Evolutionary conservation across 225 moss, liverwort and hornwort genomes (phyloP).

Genomic region (Ulota crispa): DNA sequence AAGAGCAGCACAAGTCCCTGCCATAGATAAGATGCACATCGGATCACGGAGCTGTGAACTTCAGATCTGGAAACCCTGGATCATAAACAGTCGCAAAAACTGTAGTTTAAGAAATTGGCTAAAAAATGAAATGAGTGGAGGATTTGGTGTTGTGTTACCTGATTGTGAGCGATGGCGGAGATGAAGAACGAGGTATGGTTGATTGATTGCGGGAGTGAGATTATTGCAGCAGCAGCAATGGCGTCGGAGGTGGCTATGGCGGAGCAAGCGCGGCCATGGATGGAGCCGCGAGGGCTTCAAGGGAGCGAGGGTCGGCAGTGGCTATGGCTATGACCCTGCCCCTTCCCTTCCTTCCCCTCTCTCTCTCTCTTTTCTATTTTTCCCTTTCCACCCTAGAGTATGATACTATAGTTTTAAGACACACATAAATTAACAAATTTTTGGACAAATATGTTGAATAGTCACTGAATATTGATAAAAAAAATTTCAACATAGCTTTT

Average conservation of each 20-base stretch:
- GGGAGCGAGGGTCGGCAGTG: background rate
- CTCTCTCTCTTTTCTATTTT: no score
- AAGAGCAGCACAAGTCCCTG: background rate
- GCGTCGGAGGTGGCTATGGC: background rate
- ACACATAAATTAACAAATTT: no score
- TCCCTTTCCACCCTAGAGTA: no score
- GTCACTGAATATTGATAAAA: no score
- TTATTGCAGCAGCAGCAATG: no score
- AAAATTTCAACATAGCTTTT: no score
- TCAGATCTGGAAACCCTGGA: constrained; percentile 23
- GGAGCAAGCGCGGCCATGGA: background rate
- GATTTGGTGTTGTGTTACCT: background rate
- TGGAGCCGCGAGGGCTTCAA: background rate
- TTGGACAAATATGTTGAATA: no score
- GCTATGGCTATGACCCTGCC: background rate
- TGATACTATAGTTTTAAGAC: no score
- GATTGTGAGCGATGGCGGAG: background rate
- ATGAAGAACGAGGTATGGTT: background rate
- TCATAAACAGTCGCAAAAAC: background rate
- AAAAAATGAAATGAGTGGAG: background rate
- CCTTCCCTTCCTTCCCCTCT: no score
- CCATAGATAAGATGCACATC: background rate
- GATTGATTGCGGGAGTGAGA: background rate
- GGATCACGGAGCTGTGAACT: constrained; percentile 1
- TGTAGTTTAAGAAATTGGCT: no score